Percentiles rank a stretch among this genome's conserved stretches.
These are phyloP conservation scores for Blastomyces percursus DNA, from an alignment of 2,329 filamentous ascomycete species.

Conservation along the genomic window DNA sequence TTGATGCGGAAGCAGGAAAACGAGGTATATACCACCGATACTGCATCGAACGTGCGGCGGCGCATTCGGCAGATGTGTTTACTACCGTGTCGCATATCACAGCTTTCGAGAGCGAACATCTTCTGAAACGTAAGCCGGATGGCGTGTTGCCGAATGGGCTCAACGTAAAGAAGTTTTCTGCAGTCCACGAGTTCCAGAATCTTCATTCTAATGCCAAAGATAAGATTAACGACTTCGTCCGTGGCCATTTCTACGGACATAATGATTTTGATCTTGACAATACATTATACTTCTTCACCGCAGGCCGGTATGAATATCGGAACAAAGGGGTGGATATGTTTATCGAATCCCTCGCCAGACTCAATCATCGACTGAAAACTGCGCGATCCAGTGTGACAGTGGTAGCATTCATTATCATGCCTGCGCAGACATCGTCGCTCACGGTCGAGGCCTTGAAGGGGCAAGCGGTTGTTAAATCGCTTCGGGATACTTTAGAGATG, in stretches of 20 bases:
- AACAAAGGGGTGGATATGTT: slow-evolving; percentile 99
- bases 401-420: slow-evolving; percentile 98
- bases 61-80: slow-evolving; percentile 90
- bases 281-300: slow-evolving; percentile 95
- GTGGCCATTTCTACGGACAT: slow-evolving; percentile 96
- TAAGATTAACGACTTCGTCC: slow-evolving; percentile 96
- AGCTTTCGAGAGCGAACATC: slow-evolving; percentile 92
- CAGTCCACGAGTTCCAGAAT: slow-evolving; percentile 98
- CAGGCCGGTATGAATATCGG: slow-evolving; percentile 91
- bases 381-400: slow-evolving; percentile 83
- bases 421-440: slow-evolving; percentile 85
- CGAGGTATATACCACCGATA: slow-evolving; percentile 97
- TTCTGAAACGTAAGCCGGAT: slow-evolving; percentile 94
- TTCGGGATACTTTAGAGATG: slow-evolving; percentile 82
- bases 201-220: slow-evolving; percentile 92
- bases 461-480: slow-evolving; percentile 92
- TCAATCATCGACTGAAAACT: slow-evolving; percentile 86
- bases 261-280: slow-evolving; percentile 96
- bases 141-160: slow-evolving; percentile 92
- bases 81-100: slow-evolving; percentile 98
- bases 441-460: slow-evolving; percentile 94
- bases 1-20: slow-evolving; percentile 92
- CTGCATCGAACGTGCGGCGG: slow-evolving; percentile 89
- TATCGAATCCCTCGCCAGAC: slow-evolving; percentile 84
- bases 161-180: slow-evolving; percentile 97